Evolutionary conservation across 306 rosid genomes (phyloP).

Genomic region (Casuarina glauca): DNA sequence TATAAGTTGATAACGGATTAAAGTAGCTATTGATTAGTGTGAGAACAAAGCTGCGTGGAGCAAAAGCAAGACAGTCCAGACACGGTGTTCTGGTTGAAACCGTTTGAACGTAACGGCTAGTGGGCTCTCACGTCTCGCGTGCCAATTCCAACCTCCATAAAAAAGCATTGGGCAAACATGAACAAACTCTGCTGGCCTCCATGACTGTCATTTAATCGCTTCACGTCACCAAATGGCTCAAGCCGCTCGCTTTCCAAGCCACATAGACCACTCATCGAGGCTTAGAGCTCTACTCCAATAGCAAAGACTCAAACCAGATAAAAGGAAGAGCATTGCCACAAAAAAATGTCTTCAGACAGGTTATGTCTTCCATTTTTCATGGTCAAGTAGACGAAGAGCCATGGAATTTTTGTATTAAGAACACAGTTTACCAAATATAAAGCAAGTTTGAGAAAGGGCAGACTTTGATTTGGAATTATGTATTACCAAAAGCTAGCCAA

Average conservation of each 20-base stretch:
- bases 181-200: neutral
- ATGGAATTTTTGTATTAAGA: too few relatives aligned
- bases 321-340: too few relatives aligned
- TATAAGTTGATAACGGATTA: neutral
- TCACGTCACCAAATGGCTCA: neutral
- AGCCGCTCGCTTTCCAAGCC: neutral
- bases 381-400: too few relatives aligned
- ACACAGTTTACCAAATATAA: too few relatives aligned
- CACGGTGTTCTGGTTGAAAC: neutral
- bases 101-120: neutral
- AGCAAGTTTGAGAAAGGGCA: too few relatives aligned
- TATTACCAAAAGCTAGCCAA: too few relatives aligned
- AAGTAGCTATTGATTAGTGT: neutral
- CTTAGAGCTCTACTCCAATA: too few relatives aligned
- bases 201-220: neutral
- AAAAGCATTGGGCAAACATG: neutral
- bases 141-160: neutral
- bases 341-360: too few relatives aligned
- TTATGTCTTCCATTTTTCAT: too few relatives aligned
- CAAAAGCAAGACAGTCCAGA: neutral
- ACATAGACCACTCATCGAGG: too few relatives aligned
- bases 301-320: too few relatives aligned
- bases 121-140: conserved; percentile 8
- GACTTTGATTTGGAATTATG: too few relatives aligned
- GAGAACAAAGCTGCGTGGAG: neutral